phyloP scores from a whole-genome alignment of 129 eudicot species.

The Flaveria robusta region DNA sequence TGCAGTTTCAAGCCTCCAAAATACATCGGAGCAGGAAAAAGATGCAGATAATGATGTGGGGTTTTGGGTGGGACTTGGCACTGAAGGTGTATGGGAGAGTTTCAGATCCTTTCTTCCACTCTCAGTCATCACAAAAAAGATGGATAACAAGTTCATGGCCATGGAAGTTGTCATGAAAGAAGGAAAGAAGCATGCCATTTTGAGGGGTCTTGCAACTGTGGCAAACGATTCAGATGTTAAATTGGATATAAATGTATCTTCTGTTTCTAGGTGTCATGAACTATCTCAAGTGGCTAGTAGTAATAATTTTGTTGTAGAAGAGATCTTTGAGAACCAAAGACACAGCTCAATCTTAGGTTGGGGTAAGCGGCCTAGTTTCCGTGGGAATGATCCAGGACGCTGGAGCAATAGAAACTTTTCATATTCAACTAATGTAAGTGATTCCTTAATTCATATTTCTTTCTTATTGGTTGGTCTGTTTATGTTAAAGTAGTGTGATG shows the following conservation, averaged over 20 bases:
- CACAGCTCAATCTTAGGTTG: constrained; percentile 54
- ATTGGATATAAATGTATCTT: constrained; percentile 60
- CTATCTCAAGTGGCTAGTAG: constrained; percentile 27
- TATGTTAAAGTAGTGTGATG: background rate
- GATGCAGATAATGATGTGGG: constrained; percentile 67
- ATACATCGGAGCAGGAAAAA: constrained; percentile 45
- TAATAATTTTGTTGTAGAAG: constrained; percentile 44
- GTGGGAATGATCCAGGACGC: constrained; percentile 52
- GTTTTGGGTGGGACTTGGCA: constrained; percentile 76
- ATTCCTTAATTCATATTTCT: constrained; percentile 1
- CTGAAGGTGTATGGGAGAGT: constrained; percentile 92
- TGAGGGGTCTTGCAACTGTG: constrained; percentile 83
- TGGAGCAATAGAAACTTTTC: constrained; percentile 64
- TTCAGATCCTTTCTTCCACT: constrained; percentile 86
- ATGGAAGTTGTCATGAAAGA: constrained; percentile 74
- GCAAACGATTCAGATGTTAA: constrained; percentile 67
- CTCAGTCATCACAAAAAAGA: constrained; percentile 61
- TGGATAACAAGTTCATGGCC: constrained; percentile 68
- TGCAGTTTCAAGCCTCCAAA: constrained; percentile 44
- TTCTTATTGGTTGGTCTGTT: background rate
- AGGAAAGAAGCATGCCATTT: constrained; percentile 86
- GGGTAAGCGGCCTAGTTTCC: constrained; percentile 49
- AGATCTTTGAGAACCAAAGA: constrained; percentile 61
- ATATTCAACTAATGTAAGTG: constrained; percentile 50
- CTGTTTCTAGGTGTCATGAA: constrained; percentile 35